Percentiles rank a stretch among this genome's conserved stretches.
phyloP scores from a whole-genome alignment of 2,329 filamentous ascomycete species.

The Calonectria pauciramosa region DNA sequence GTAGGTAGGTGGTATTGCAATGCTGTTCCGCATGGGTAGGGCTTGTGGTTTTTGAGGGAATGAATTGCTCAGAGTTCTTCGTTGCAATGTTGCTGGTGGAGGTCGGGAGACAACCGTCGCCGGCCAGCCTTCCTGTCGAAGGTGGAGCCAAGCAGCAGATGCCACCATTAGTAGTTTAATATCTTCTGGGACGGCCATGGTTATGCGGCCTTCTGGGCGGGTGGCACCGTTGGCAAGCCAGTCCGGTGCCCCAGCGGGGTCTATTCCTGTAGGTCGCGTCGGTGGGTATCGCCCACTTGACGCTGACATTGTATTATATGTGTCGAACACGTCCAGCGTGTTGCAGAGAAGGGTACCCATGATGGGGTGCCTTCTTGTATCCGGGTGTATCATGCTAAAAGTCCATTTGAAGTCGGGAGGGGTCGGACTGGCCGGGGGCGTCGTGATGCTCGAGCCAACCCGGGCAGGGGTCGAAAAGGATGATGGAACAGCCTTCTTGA shows the following conservation, averaged over 20 bases:
- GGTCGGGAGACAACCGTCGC: conserved; percentile 47
- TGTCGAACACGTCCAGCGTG: conserved; percentile 77
- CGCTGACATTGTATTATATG: conserved; percentile 71
- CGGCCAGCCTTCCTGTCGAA: conserved; percentile 54
- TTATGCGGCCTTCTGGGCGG: conserved; percentile 47
- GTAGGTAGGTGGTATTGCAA: conserved; percentile 32
- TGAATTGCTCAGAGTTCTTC: conserved; percentile 40
- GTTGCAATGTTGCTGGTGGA: conserved; percentile 42
- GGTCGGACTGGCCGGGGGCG: conserved; percentile 41
- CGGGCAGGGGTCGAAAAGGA: conserved; percentile 33
- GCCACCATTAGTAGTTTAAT: conserved; percentile 55
- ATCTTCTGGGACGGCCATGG: conserved; percentile 48
- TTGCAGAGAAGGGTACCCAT: conserved; percentile 76
- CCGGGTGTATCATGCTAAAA: conserved; percentile 82
- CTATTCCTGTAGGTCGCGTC: conserved; percentile 51
- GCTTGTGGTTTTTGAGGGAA: conserved; percentile 37
- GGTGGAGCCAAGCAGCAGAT: conserved; percentile 55
- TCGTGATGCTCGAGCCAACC: conserved; percentile 33
- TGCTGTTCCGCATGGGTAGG: conserved; percentile 36
- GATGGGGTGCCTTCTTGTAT: conserved; percentile 79
- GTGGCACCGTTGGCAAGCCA: conserved; percentile 37
- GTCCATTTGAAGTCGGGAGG: conserved; percentile 72
- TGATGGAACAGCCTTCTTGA: conserved; percentile 59
- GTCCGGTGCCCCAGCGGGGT: conserved; percentile 36
- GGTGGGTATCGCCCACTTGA: conserved; percentile 64